These are phyloP conservation scores for Calendula officinalis DNA, from an alignment of 129 eudicot species.

Conservation along the genomic window DNA sequence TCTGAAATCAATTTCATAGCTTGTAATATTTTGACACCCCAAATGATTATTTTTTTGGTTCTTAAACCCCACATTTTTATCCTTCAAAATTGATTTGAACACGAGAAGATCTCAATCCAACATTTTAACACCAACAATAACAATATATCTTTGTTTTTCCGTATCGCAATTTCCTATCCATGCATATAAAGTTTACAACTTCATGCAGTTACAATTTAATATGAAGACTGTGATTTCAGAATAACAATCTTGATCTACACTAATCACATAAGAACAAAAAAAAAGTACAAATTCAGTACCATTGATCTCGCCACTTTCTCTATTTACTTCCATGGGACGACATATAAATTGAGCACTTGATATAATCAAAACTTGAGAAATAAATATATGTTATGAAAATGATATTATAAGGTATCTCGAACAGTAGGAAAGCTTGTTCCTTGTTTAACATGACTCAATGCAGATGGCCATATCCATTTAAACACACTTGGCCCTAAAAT, in stretches of 20 bases:
- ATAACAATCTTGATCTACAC: constrained; percentile 3
- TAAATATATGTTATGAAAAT: background rate
- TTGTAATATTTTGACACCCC: no score
- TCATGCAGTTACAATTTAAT: constrained; percentile 5
- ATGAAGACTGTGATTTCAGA: background rate
- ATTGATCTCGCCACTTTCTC: background rate
- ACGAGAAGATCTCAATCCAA: no score
- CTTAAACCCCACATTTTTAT: no score
- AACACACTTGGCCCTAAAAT: constrained; percentile 66
- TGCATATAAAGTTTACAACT: background rate
- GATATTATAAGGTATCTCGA: constrained; percentile 48
- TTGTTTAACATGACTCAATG: constrained; percentile 69
- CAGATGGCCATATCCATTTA: constrained; percentile 79
- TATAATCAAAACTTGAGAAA: constrained; percentile 2
- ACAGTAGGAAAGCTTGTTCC: constrained; percentile 68
- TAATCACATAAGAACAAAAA: constrained; percentile 1
- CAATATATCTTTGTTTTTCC: background rate
- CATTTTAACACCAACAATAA: no score
- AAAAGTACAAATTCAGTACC: background rate
- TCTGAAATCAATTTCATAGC: no score
- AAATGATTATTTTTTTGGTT: no score
- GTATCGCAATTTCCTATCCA: background rate
- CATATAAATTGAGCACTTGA: background rate
- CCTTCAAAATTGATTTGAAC: no score
- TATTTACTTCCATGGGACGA: constrained; percentile 17